Evolutionary conservation across 345 rosid species (phyloP), one percentile per base, ranked within the genome.

Genomic region (Hypericum perforatum): DNA sequence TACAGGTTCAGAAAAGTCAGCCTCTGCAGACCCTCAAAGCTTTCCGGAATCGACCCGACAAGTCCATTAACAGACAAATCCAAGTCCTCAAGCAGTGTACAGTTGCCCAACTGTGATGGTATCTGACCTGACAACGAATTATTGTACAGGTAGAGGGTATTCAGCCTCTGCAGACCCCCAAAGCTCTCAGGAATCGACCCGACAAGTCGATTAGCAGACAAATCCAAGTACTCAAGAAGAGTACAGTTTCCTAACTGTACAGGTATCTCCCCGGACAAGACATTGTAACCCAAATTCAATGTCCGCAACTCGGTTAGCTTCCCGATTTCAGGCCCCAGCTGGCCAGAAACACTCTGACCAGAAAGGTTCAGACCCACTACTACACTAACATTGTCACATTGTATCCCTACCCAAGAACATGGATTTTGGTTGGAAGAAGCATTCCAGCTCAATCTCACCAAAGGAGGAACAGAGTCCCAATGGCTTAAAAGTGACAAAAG

Each of bases 341-440:
- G 78, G 3, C 95, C 95, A 47, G 82, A 80, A 67, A 86, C 65
- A 22, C 48, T 55, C 39, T 53, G 64, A 6, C 63, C 22, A 1
- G 79, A 55, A 66, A 89, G 80, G 69, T 78, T 72, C 13, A 89
- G 58, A 53, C n/a, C n/a, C n/a, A 70, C 36, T 41, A 64, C 52
- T 1, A 78, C 87, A 16, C 52, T 57, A 6, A 41, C 54, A 39
- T 38, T 22, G 48, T 79, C 76, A 62, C 95, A 86, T 9, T 57
- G 65, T 40, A 86, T 43, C 16, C 89, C 86, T 0, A 63, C 52
- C 95, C 95, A 86, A 6, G 67, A 61, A 54, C 95, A 86, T 0
- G 86, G 82, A 49, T 61, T 69, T 46, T n/a, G n/a, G n/a, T n/a
- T n/a, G n/a, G 73, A 42, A 61, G 86, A 74, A 56, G 78, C 14